These are phyloP conservation scores for Penicillium maclennaniae DNA, from an alignment of 495 filamentous ascomycete genomes.

Conservation along the genomic window DNA sequence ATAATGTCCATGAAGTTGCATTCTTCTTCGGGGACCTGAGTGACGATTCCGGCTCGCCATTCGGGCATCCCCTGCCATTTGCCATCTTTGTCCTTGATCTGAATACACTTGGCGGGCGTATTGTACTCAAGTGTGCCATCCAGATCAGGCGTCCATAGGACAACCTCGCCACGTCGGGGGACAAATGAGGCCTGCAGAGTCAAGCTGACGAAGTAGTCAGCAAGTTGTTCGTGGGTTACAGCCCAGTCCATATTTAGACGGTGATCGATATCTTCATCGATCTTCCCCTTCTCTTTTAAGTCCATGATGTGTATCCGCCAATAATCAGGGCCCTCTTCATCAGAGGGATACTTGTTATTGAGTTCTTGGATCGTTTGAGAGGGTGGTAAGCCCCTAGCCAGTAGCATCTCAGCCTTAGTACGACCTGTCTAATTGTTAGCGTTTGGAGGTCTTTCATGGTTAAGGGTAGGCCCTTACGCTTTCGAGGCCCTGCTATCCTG, in stretches of 20 bases:
- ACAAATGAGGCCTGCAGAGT: conserved; percentile 46
- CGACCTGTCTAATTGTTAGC: conserved; percentile 12
- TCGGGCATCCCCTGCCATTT: conserved; percentile 33
- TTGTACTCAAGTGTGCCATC: conserved; percentile 38
- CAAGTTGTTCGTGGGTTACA: conserved; percentile 37
- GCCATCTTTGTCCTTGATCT: conserved; percentile 29
- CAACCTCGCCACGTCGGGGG: conserved; percentile 55
- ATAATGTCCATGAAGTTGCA: conserved; percentile 42
- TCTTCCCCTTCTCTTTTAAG: conserved; percentile 33
- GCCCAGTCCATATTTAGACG: conserved; percentile 52
- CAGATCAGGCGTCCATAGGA: conserved; percentile 48
- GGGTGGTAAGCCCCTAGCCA: conserved; percentile 1
- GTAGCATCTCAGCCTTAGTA: conserved; percentile 17
- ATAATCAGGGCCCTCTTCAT: conserved; percentile 52
- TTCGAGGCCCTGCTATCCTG: conserved; percentile 9
- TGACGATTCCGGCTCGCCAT: conserved; percentile 57
- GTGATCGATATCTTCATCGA: conserved; percentile 48
- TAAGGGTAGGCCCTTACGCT: conserved; percentile 12
- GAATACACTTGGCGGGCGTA: conserved; percentile 19
- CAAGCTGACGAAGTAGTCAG: conserved; percentile 32
- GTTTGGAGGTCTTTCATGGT: background rate
- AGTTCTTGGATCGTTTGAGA: background rate
- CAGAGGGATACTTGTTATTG: conserved; percentile 1
- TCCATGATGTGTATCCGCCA: conserved; percentile 46
- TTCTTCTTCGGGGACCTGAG: conserved; percentile 45